Percentiles rank a stretch among this genome's conserved stretches.
These are phyloP conservation scores for Camellia japonica DNA, from an alignment of 148 eudicot genomes.

Conservation along the genomic window DNA sequence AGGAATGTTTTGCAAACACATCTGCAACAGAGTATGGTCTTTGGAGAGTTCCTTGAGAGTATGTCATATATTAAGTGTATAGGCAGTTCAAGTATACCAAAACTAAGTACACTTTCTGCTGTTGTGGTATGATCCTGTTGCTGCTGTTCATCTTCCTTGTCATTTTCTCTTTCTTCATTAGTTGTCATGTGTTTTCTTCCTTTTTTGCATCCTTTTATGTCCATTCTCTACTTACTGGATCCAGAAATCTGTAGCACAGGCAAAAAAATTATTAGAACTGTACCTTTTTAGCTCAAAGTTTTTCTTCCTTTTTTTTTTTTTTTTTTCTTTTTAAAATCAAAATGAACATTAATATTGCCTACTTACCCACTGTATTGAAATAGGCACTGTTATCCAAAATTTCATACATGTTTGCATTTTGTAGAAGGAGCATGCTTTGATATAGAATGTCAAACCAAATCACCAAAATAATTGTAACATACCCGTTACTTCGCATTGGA, in stretches of 20 bases:
- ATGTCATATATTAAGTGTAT: slow-evolving; percentile 19
- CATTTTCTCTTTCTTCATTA: neutral
- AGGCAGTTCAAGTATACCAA: slow-evolving; percentile 26
- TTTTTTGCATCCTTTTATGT: neutral
- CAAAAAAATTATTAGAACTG: neutral
- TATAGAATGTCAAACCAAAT: neutral
- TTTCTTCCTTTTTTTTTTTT: too few species aligned
- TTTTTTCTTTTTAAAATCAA: neutral
- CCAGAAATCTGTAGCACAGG: neutral
- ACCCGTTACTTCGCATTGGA: neutral
- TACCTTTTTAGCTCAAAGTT: too few species aligned
- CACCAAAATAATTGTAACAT: neutral
- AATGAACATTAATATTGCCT: neutral
- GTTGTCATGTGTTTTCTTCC: neutral
- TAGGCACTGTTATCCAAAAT: neutral
- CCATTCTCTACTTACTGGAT: neutral
- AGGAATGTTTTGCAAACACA: slow-evolving; percentile 30
- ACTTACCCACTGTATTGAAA: neutral
- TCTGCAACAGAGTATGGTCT: slow-evolving; percentile 26
- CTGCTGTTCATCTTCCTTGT: neutral
- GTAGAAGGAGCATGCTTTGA: neutral
- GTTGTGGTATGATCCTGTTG: neutral
- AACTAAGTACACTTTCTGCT: neutral
- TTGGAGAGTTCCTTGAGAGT: slow-evolving; percentile 29
- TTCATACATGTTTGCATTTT: neutral